Conservation (phyloP, 805 yeast genomes). For the Ogataea trehalophila region DNA sequence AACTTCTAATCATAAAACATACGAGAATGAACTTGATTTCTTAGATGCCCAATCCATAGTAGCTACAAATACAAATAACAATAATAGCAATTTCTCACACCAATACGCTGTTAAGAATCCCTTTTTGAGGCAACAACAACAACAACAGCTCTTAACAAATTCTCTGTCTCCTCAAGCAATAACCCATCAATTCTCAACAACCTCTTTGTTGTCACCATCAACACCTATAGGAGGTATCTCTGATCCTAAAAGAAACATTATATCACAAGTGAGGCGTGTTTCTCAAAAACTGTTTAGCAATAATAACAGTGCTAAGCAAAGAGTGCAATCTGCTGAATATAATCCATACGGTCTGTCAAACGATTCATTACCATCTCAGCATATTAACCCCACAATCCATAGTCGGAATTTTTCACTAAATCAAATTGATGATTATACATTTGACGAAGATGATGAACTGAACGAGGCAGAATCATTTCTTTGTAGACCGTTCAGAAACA, state of each 20-base stretch:
- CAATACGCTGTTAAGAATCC: constrained; percentile 2
- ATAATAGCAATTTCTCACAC: background rate
- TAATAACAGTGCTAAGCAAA: background rate
- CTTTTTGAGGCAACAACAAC: constrained; percentile 1
- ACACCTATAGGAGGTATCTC: constrained; percentile 1
- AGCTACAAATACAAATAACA: constrained; percentile 4
- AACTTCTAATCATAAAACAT: constrained; percentile 2
- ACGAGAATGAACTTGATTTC: constrained; percentile 17
- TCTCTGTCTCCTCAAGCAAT: background rate
- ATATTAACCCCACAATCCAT: background rate
- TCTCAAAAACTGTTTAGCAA: constrained; percentile 23
- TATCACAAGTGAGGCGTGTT: constrained; percentile 27
- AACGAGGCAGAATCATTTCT: constrained; percentile 22
- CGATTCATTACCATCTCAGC: background rate
- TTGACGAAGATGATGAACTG: constrained; percentile 20
- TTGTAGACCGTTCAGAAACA: constrained; percentile 13
- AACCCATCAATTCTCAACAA: background rate
- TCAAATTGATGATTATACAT: constrained; percentile 14
- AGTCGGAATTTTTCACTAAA: constrained; percentile 8
- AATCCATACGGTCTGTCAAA: background rate
- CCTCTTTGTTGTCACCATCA: background rate
- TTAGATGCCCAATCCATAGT: constrained; percentile 15
- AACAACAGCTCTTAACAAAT: constrained; percentile 1
- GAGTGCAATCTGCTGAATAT: constrained; percentile 1
- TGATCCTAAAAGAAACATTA: constrained; percentile 12